These are phyloP conservation scores for Skeletonema marinoi DNA, from an alignment of 108 stramenopile species.

Conservation along the genomic window DNA sequence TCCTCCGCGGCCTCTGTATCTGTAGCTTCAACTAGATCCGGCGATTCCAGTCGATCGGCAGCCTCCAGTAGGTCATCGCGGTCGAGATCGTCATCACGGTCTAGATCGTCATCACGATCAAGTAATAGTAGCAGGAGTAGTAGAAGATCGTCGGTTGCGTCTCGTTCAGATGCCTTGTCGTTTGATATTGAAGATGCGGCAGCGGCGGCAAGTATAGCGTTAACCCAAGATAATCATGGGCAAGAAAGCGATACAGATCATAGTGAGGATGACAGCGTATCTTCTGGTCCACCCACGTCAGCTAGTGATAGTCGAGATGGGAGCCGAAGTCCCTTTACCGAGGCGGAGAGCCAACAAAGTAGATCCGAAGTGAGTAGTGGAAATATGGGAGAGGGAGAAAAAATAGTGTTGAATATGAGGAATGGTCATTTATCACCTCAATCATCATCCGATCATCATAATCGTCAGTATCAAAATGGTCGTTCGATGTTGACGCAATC, in stretches of 20 bases:
- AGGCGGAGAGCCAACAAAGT: neutral
- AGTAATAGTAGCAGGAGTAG: neutral
- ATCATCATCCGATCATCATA: neutral
- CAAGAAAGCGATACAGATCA: neutral
- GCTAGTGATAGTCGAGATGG: slow-evolving; percentile 1
- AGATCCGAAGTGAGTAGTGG: neutral
- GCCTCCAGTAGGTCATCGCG: neutral
- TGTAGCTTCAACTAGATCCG: neutral
- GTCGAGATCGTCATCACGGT: neutral
- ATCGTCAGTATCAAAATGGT: neutral
- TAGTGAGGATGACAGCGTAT: neutral
- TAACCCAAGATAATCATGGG: neutral
- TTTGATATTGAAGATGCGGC: neutral
- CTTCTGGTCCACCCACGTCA: neutral
- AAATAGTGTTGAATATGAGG: neutral
- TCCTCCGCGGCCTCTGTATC: neutral
- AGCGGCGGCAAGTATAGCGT: neutral
- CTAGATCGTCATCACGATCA: neutral
- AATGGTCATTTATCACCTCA: neutral
- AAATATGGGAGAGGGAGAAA: neutral
- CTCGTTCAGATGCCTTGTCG: neutral
- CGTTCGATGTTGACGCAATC: neutral
- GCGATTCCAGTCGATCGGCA: neutral
- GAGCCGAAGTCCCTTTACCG: slow-evolving; percentile 1
- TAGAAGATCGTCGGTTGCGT: neutral